Percentiles rank a stretch among this genome's conserved stretches.
Conservation (phyloP, 2,329 filamentous ascomycete species). For the Alternaria dauci region DNA sequence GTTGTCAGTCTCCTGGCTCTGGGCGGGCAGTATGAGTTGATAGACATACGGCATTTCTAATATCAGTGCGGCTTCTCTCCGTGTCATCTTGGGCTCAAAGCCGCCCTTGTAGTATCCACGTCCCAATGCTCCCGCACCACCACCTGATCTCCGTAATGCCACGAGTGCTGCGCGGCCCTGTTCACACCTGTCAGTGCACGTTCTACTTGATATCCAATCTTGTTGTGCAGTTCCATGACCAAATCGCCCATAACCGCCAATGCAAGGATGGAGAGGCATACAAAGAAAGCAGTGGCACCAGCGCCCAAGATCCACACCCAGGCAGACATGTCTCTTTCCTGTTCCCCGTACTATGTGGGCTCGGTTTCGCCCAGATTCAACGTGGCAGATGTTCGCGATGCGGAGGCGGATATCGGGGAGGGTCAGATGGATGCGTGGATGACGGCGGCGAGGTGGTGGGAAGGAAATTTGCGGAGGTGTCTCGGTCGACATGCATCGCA, state of each 20-base stretch:
- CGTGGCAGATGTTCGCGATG: conserved; percentile 10
- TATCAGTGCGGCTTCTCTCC: conserved; percentile 88
- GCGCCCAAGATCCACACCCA: conserved; percentile 68
- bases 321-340: conserved; percentile 59
- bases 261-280: conserved; percentile 46
- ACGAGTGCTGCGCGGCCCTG: conserved; percentile 93
- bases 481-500: conserved; percentile 27
- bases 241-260: fast-evolving
- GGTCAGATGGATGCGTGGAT: background rate
- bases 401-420: background rate
- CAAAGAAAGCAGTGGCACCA: conserved; percentile 72
- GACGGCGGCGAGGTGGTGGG: conserved; percentile 10
- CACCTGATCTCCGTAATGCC: conserved; percentile 81
- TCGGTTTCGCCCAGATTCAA: background rate
- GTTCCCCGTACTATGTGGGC: background rate
- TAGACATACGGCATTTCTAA: conserved; percentile 82
- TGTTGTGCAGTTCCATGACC: background rate
- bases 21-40: background rate
- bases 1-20: conserved; percentile 5
- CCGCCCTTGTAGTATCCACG: conserved; percentile 97
- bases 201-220: background rate
- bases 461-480: conserved; percentile 31
- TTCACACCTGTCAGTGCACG: conserved; percentile 19
- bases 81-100: conserved; percentile 96
- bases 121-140: conserved; percentile 75